Evolutionary conservation across 306 rosid genomes (phyloP), one percentile per base, ranked within the genome.

Genomic region (Benincasa hispida): DNA sequence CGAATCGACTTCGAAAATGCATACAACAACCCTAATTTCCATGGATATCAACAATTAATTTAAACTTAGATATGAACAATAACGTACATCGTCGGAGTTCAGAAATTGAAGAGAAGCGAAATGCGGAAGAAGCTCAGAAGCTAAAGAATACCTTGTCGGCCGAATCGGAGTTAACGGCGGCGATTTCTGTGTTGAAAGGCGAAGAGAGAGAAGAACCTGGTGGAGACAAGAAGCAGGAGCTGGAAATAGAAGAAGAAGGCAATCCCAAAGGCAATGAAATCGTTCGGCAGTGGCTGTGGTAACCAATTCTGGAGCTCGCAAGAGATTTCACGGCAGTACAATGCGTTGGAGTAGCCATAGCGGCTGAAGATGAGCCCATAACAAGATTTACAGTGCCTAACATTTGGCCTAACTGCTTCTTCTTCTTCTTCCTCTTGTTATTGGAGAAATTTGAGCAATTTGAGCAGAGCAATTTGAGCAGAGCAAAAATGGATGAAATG

Each of bases 81-180:
- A 35, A 54, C 56, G 65, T 1, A 50, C 1, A 28, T 11, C 25
- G 35, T 28, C 45, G 41, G 60, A 72, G 17, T 15, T n/a, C 0
- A 28, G 60, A 54, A n/a, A 70, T 8, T 25, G 58, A 22, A 13
- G 48, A 10, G n/a, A 22, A 25, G 25, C 39, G 41, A 47, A 48
- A 70, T 25, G 58, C 9, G 58, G 22, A 45, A 68, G 35, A 21
- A 41, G 1, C 8, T 24, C 3, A 7, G 25, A 24, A 19, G 37
- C 75, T 63, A 76, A 67, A 62, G 37, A 21, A 79, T 60, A 89
- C 98, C 94, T 89, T 86, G 75, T 70, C 84, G 34, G 83, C 18
- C 39, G 87, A 58, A 82, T 83, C 85, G 80, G 97, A 90, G 74
- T 91, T 90, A 62, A 92, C 86, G 82, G 97, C 88, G 14, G 96